A percentile compares a stretch with the other conserved stretches of the same genome.
phyloP scores from a whole-genome alignment of 208 protist species.

The Crithidia fasciculata region DNA sequence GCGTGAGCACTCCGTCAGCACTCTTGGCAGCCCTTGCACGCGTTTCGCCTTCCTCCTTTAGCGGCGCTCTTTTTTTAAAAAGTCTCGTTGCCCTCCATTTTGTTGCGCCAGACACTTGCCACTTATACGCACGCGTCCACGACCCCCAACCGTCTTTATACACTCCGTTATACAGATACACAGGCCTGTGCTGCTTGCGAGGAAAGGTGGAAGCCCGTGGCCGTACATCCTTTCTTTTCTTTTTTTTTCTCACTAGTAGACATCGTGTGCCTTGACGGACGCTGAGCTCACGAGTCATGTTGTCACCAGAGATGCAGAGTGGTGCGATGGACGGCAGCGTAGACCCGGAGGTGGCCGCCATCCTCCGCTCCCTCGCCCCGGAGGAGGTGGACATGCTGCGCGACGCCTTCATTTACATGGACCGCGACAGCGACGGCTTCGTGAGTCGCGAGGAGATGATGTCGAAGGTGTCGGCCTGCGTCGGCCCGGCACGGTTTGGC shows the following conservation, averaged over 20 bases:
- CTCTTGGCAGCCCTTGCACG: too few relatives aligned
- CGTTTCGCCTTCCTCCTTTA: too few relatives aligned
- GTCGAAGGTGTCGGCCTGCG: slow-evolving; percentile 42
- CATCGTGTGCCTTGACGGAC: too few relatives aligned
- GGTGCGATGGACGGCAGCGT: slow-evolving; percentile 14
- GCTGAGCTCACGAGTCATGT: not conserved
- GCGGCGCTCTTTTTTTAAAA: too few relatives aligned
- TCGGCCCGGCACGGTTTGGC: slow-evolving; percentile 55
- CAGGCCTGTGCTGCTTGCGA: too few relatives aligned
- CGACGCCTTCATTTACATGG: slow-evolving; percentile 90
- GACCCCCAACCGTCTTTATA: not conserved
- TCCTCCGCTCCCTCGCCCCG: slow-evolving; percentile 54
- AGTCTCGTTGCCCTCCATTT: too few relatives aligned
- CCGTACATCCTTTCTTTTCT: not conserved
- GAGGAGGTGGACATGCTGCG: slow-evolving; percentile 90
- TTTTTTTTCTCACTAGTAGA: not conserved
- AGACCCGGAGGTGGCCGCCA: slow-evolving; percentile 33
- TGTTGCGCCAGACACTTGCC: too few relatives aligned
- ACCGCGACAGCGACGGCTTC: slow-evolving; percentile 81
- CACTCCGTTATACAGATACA: not conserved
- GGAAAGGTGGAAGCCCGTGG: not conserved
- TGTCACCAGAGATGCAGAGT: slow-evolving; percentile 1
- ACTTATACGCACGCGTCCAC: too few relatives aligned
- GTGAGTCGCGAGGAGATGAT: slow-evolving; percentile 64
- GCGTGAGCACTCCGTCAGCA: too few relatives aligned